Evolutionary conservation across 2,329 filamentous ascomycete genomes (phyloP).

Genomic region (Coniochaeta sp.): DNA sequence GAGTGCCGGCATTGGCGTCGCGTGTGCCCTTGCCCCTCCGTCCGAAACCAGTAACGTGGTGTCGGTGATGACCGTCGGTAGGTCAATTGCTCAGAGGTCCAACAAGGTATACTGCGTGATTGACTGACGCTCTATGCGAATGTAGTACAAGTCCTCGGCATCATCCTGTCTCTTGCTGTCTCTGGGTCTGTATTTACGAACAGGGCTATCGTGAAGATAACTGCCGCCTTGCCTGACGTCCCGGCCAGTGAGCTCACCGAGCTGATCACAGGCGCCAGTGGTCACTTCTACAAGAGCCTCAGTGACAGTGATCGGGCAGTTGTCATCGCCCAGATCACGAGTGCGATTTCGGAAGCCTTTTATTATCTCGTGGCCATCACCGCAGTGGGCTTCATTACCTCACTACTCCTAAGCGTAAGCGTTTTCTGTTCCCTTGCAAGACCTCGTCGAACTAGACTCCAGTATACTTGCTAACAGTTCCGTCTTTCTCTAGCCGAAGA

Average conservation of each 20-base stretch:
- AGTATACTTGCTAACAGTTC: background rate
- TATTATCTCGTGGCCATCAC: slow-evolving; percentile 4
- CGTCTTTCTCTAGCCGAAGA: background rate
- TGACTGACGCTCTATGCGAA: background rate
- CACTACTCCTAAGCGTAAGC: slow-evolving; percentile 8
- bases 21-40: slow-evolving; percentile 3
- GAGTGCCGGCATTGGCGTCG: slow-evolving; percentile 7
- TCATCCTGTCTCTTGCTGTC: slow-evolving; percentile 5
- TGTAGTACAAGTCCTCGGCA: slow-evolving; percentile 7
- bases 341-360: slow-evolving; percentile 6
- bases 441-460: slow-evolving; percentile 6
- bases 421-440: background rate
- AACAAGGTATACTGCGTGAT: background rate
- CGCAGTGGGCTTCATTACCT: slow-evolving; percentile 8
- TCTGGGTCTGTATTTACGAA: slow-evolving; percentile 9
- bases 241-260: background rate
- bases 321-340: slow-evolving; percentile 7
- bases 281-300: slow-evolving; percentile 5
- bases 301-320: background rate
- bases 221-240: slow-evolving; percentile 1
- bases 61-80: slow-evolving; percentile 8
- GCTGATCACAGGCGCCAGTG: slow-evolving; percentile 6
- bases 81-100: background rate
- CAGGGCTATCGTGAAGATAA: slow-evolving; percentile 5
- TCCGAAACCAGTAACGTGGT: slow-evolving; percentile 8